Evolutionary conservation across 257 asterid genomes (phyloP).

Genomic region (Penstemon newberryi): DNA sequence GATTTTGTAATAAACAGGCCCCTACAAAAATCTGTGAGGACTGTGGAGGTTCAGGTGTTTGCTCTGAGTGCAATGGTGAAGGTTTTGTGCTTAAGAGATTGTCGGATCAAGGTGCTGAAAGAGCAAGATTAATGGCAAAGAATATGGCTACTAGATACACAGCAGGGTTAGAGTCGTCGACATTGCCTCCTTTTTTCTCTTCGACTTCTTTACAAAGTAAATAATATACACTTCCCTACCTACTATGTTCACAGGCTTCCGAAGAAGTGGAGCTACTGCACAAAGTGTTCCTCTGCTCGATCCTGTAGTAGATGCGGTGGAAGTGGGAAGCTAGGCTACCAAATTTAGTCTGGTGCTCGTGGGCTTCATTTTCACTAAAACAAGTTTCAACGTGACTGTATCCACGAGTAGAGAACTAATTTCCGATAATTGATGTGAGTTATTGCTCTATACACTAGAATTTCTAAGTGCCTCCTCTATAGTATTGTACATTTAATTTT

Average conservation of each 20-base stretch:
- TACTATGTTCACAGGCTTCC: slow-evolving; percentile 65
- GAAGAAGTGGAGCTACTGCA: slow-evolving; percentile 95
- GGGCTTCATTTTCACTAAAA: too few species aligned
- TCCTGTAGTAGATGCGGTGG: slow-evolving; percentile 80
- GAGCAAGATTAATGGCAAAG: slow-evolving; percentile 68
- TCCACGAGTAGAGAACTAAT: too few species aligned
- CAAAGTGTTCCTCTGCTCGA: slow-evolving; percentile 80
- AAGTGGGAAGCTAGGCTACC: slow-evolving; percentile 59
- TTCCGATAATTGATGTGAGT: too few species aligned
- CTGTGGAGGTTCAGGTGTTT: slow-evolving; percentile 80
- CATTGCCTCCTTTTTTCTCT: neutral
- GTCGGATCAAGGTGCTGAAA: slow-evolving; percentile 68
- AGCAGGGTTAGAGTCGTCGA: slow-evolving; percentile 61
- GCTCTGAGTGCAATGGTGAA: slow-evolving; percentile 89
- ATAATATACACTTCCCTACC: neutral
- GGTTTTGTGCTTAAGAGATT: slow-evolving; percentile 77
- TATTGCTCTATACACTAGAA: too few species aligned
- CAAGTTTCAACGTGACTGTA: too few species aligned
- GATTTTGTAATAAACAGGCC: slow-evolving; percentile 43
- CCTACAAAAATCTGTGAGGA: slow-evolving; percentile 58
- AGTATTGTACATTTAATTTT: too few species aligned
- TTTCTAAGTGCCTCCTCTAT: too few species aligned
- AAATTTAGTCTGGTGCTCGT: neutral
- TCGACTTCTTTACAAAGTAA: neutral
- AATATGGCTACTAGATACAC: slow-evolving; percentile 87